Evolutionary conservation across 2,329 filamentous ascomycete genomes (phyloP).

Genomic region (Verticillium tricorpus): DNA sequence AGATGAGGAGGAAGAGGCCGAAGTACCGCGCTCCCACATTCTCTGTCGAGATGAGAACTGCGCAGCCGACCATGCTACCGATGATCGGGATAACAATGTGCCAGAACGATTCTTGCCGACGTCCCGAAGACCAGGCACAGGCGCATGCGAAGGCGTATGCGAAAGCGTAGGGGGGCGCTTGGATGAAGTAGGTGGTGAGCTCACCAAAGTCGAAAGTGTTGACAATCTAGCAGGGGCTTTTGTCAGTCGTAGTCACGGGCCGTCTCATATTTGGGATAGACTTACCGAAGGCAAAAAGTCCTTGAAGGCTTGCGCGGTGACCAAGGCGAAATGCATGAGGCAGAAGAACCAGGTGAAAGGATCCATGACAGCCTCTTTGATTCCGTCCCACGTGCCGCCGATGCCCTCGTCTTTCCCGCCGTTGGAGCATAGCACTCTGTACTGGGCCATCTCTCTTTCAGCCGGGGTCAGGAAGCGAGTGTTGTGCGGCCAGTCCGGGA

Average conservation of each 20-base stretch:
- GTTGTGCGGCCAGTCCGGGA: slow-evolving; percentile 33
- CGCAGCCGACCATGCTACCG: slow-evolving; percentile 31
- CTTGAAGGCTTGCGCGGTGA: slow-evolving; percentile 35
- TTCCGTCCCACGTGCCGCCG: slow-evolving; percentile 30
- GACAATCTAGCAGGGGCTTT: slow-evolving; percentile 13
- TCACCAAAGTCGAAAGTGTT: slow-evolving; percentile 21
- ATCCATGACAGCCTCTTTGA: slow-evolving; percentile 25
- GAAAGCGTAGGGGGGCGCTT: slow-evolving; percentile 35
- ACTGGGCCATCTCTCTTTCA: slow-evolving; percentile 33
- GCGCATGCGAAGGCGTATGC: slow-evolving; percentile 29
- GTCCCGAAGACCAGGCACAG: slow-evolving; percentile 29
- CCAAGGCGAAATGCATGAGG: slow-evolving; percentile 36
- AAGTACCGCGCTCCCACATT: slow-evolving; percentile 36
- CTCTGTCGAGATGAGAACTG: slow-evolving; percentile 31
- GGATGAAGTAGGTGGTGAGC: slow-evolving; percentile 29
- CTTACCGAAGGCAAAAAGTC: slow-evolving; percentile 35
- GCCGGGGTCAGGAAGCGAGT: slow-evolving; percentile 32
- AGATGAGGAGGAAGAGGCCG: slow-evolving; percentile 33
- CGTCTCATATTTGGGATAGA: neutral
- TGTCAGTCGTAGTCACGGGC: neutral
- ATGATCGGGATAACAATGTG: slow-evolving; percentile 32
- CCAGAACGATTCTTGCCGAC: slow-evolving; percentile 28
- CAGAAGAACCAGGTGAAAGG: slow-evolving; percentile 35
- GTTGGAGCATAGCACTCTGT: slow-evolving; percentile 27
- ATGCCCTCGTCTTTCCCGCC: slow-evolving; percentile 27